A percentile compares a stretch with the other conserved stretches of the same genome.
phyloP scores from a whole-genome alignment of 2,329 filamentous ascomycete species.

The Beauveria scarabaeidicola region DNA sequence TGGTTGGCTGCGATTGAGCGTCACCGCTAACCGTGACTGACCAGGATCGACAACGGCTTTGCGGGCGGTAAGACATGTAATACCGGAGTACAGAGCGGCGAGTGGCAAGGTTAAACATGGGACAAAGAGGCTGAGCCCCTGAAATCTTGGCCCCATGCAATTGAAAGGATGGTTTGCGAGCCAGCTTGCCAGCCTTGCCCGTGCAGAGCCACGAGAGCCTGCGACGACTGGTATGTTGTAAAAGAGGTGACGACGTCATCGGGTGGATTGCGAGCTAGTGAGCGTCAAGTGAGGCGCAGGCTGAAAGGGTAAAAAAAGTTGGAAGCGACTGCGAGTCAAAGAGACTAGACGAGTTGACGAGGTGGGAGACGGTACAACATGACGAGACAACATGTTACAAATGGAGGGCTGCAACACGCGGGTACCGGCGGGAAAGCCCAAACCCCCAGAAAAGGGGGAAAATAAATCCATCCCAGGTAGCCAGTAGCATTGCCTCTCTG shows the following conservation, averaged over 20 bases:
- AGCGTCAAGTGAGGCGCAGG: neutral
- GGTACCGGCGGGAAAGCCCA: neutral
- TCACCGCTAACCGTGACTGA: neutral
- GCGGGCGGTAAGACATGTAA: neutral
- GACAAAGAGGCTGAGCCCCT: slow-evolving; percentile 9
- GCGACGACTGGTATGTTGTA: neutral
- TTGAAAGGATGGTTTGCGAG: neutral
- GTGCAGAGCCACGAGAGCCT: neutral
- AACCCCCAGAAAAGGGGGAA: neutral
- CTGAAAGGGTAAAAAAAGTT: neutral
- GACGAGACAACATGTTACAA: neutral
- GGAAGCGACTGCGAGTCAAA: neutral
- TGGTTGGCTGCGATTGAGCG: neutral
- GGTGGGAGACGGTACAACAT: neutral
- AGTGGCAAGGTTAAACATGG: neutral
- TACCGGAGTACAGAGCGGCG: neutral
- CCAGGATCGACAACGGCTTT: neutral
- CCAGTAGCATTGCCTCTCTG: no score
- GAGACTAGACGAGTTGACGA: neutral
- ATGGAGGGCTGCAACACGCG: neutral
- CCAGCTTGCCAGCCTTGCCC: no score
- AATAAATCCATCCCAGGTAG: no score
- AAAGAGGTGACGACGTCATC: slow-evolving; percentile 4
- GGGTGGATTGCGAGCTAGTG: neutral
- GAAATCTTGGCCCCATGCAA: slow-evolving; percentile 2